Evolutionary conservation across 2,329 filamentous ascomycete genomes (phyloP), one percentile per base, ranked within the genome.

Genomic region (Monosporascus sp.): DNA sequence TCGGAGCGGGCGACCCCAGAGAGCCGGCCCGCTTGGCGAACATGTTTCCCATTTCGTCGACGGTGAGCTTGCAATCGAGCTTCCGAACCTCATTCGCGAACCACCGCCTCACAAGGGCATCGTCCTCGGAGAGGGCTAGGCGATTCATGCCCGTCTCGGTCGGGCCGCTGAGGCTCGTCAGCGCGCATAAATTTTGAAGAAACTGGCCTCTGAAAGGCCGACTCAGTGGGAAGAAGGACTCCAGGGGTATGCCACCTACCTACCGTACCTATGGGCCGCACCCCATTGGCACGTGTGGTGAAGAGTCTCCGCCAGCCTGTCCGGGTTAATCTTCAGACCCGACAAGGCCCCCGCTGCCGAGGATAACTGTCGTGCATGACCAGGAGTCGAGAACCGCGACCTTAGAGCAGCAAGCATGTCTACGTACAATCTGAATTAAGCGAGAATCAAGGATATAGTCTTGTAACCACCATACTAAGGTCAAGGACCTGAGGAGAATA

Each of bases 1-100:
- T 83, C 86, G 57, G 83, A 89, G 1, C 85, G 88, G 1, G 87
- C 79, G 8, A 82, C 76, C 2, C 80, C 80, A 25, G 80, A 75
- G 18, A 72, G 70, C 52, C 79, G 72, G 1, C 89, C 88, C 3
- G 83, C 80, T 3, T 86, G 79, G 88, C 87, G 65, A 93, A 94
- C 56, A 87, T 88, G 60, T 93, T 94, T 20, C 89, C 89, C 82
- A 93, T 91, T 25, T 81, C 75, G 65, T 94, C 89, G 1, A 90
- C 70, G 0, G 79, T 85, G 7, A 88, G 76, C 3, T 77, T 75
- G 67, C 89, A 93, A 9, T 85, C 87, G 0, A 91, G 72, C 0
- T 72, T 73, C 61, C 81, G 71, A 1, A 82, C 83, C 0, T 82
- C 85, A 18, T 83, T 67, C 0, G 85, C 77, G 58, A 94, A 91